Evolutionary conservation across 2,329 filamentous ascomycete species (phyloP).

Genomic region (Onygena corvina): DNA sequence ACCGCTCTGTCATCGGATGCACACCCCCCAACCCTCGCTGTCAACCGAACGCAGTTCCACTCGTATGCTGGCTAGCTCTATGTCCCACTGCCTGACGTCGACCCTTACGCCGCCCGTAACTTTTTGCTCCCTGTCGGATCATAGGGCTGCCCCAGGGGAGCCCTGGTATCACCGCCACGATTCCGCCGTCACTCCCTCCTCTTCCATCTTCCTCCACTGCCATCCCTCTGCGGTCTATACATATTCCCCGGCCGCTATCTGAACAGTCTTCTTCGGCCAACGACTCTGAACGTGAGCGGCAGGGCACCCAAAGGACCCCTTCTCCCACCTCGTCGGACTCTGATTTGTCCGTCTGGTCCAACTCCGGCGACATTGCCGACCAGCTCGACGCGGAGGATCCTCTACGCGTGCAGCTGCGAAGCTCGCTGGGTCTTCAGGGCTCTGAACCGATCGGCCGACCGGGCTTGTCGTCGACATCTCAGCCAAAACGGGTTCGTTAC

Average conservation of each 20-base stretch:
- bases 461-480: constrained; percentile 18
- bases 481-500: constrained; percentile 60
- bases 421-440: constrained; percentile 52
- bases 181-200: constrained; percentile 58
- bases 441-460: constrained; percentile 33
- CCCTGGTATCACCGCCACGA: constrained; percentile 62
- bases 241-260: constrained; percentile 25
- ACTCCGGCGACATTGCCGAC: constrained; percentile 89
- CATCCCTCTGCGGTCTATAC: constrained; percentile 73
- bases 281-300: constrained; percentile 36
- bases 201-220: constrained; percentile 56
- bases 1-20: constrained; percentile 5
- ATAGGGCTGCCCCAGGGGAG: constrained; percentile 62
- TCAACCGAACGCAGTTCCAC: background rate
- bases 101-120: background rate
- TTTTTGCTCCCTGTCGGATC: constrained; percentile 9
- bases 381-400: constrained; percentile 78
- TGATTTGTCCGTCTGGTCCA: constrained; percentile 75
- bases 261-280: constrained; percentile 27
- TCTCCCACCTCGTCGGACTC: constrained; percentile 45
- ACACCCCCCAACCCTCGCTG: background rate
- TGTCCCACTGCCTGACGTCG: constrained; percentile 1
- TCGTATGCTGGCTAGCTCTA: background rate
- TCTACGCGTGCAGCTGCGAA: constrained; percentile 56
- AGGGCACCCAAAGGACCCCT: constrained; percentile 44